These are phyloP conservation scores for Penicillium dipodomyicola DNA, from an alignment of 495 filamentous ascomycete genomes.

Conservation along the genomic window DNA sequence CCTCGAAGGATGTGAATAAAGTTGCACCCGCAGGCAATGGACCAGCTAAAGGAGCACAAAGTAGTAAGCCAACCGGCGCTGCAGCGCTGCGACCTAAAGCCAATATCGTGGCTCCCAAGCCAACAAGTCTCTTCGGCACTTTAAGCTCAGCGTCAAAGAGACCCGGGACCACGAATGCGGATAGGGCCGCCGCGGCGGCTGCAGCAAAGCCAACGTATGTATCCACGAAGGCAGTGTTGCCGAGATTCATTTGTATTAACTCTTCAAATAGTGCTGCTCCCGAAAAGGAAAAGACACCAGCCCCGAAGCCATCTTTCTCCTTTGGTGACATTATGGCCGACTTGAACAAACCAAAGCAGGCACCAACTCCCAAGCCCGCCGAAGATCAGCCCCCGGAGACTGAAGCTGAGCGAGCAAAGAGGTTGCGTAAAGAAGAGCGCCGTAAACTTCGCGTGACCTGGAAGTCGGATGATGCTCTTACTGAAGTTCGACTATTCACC, in stretches of 20 bases:
- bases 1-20: conserved; percentile 30
- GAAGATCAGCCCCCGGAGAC: conserved; percentile 66
- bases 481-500: conserved; percentile 68
- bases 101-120: conserved; percentile 54
- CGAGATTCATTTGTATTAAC: conserved; percentile 18
- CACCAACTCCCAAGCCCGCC: conserved; percentile 49
- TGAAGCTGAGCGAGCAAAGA: conserved; percentile 66
- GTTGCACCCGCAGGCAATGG: conserved; percentile 23
- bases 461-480: conserved; percentile 70
- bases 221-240: background rate
- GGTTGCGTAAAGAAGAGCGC: conserved; percentile 75
- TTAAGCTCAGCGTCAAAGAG: conserved; percentile 60
- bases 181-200: conserved; percentile 48
- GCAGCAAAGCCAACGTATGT: conserved; percentile 46
- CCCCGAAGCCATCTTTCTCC: conserved; percentile 50
- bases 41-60: conserved; percentile 26
- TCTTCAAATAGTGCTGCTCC: conserved; percentile 23
- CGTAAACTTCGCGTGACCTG: conserved; percentile 68
- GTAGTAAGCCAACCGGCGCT: conserved; percentile 32
- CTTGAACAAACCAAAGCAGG: conserved; percentile 62
- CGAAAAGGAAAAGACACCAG: conserved; percentile 44
- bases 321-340: conserved; percentile 62
- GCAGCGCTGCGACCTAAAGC: conserved; percentile 44
- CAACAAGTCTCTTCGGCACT: conserved; percentile 56
- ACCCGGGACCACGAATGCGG: conserved; percentile 56